Conservation (phyloP, 805 yeast genomes). For the Isabelozyma gotoi region DNA sequence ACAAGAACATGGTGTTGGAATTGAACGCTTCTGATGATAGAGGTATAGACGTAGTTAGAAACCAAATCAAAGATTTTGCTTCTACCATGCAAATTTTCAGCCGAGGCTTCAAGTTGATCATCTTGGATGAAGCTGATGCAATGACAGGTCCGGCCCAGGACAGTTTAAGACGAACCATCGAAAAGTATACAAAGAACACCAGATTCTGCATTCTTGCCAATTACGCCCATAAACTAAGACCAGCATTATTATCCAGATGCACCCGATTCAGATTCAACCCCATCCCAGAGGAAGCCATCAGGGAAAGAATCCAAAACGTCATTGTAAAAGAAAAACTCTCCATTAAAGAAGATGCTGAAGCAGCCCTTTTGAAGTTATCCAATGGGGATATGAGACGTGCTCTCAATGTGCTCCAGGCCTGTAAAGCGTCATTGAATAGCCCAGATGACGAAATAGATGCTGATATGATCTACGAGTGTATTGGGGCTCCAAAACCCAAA, state of each 20-base stretch:
- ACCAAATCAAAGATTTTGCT: conserved; percentile 95
- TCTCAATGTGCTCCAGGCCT: conserved; percentile 89
- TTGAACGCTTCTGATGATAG: conserved; percentile 96
- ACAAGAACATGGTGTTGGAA: conserved; percentile 88
- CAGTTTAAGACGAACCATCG: conserved; percentile 80
- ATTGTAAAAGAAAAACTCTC: conserved; percentile 64
- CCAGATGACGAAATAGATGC: conserved; percentile 54
- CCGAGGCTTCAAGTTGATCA: conserved; percentile 81
- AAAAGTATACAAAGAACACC: conserved; percentile 91
- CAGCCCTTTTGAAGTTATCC: conserved; percentile 68
- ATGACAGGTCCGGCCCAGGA: conserved; percentile 87
- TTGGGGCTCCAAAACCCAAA: conserved; percentile 92
- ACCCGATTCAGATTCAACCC: conserved; percentile 94
- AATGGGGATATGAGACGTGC: conserved; percentile 97
- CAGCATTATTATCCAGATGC: conserved; percentile 92
- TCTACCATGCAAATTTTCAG: conserved; percentile 91
- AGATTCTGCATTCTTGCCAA: conserved; percentile 94
- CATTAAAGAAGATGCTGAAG: conserved; percentile 57
- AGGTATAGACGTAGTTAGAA: conserved; percentile 97
- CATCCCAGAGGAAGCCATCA: conserved; percentile 63
- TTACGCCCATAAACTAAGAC: conserved; percentile 92
- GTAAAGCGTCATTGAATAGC: conserved; percentile 65
- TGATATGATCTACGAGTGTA: conserved; percentile 85
- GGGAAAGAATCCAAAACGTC: conserved; percentile 66
- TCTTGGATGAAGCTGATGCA: conserved; percentile 96